A percentile compares a stretch with the other conserved stretches of the same genome.
phyloP scores from a whole-genome alignment of 2,329 filamentous ascomycete genomes.

The Decorospora gaudefroyi region DNA sequence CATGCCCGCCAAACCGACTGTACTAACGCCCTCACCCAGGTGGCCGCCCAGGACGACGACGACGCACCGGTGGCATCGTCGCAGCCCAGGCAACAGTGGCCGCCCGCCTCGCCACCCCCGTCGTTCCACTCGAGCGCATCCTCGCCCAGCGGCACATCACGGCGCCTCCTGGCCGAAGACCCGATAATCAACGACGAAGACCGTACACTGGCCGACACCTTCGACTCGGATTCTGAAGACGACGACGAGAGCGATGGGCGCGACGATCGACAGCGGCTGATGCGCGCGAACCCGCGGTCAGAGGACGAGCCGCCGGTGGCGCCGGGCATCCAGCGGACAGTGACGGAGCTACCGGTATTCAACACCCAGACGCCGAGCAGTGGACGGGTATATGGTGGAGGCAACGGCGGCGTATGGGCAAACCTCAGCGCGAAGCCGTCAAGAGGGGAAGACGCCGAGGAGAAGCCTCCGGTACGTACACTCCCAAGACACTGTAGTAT shows the following conservation, averaged over 20 bases:
- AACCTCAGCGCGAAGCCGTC: conserved; percentile 92
- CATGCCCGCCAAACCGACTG: conserved; percentile 1
- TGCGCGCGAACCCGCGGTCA: conserved; percentile 64
- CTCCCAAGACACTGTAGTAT: background rate
- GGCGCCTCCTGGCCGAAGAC: conserved; percentile 59
- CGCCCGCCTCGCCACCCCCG: conserved; percentile 61
- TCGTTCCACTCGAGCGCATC: conserved; percentile 88
- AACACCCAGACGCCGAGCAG: conserved; percentile 47
- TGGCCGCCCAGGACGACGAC: conserved; percentile 53
- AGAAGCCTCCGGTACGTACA: conserved; percentile 82
- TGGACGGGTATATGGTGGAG: conserved; percentile 67
- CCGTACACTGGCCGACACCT: conserved; percentile 86
- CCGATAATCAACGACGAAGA: conserved; percentile 65
- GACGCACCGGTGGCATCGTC: conserved; percentile 41
- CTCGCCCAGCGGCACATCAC: conserved; percentile 59
- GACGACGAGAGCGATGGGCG: conserved; percentile 65
- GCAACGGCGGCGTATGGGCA: conserved; percentile 93
- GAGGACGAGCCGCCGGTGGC: conserved; percentile 33
- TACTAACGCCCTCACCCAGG: conserved; percentile 38
- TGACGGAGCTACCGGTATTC: conserved; percentile 61
- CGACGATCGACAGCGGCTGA: conserved; percentile 84
- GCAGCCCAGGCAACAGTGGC: conserved; percentile 37
- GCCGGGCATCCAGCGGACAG: conserved; percentile 52
- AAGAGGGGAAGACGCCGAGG: conserved; percentile 78
- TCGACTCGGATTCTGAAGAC: conserved; percentile 74